Base-by-base conservation (phyloP, 495 filamentous ascomycete genomes). In the Penicillium subrubescens region DNA sequence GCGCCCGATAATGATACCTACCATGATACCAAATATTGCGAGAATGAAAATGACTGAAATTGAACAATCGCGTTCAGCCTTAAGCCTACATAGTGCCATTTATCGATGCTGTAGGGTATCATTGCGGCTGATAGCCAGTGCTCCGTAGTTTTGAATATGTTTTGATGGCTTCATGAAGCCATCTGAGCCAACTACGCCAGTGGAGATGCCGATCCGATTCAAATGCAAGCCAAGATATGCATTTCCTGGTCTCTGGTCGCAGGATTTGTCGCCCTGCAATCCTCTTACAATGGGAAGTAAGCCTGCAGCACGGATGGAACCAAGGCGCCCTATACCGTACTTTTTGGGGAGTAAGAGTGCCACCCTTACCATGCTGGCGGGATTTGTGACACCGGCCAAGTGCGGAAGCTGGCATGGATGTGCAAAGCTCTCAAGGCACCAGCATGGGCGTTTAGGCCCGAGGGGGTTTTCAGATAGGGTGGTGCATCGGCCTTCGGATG, bases 211-310 rank as follows among this genome's bases (percentile, higher is more conserved):
- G 51, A 53, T 46, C 57, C 51, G 25, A 57, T 35, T 41, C 25
- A n/a, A 48, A 66, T 69, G 67, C 67, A 67, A 21, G 64, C 39
- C 31, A 39, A 58, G 59, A 62, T 59, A 62, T 21, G 29, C 3
- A 44, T 60, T 53, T 50, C 68, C 62, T 56, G 65, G 56, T 63
- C 44, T 48, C 44, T 48, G 44, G n/a, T 48, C 21, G 44, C 19
- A 63, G 34, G 44, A 63, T 62, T 62, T 23, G 55, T 48, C 34
- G 44, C n/a, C 14, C 58, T 70, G 65, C 54, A 60, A 19, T 19
- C 12, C 37, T 46, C 59, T 53, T 48, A 53, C 39, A 59, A 59
- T 33, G 60, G 58, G 10, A 62, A 53, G 11, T 17, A 7, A 58
- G n/a, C 37, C 33, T 55, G 58, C 41, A 61, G 35, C 8, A 15